Base-by-base conservation (phyloP, 768 basidiomycete genomes). In the Pisolithus orientalis region DNA sequence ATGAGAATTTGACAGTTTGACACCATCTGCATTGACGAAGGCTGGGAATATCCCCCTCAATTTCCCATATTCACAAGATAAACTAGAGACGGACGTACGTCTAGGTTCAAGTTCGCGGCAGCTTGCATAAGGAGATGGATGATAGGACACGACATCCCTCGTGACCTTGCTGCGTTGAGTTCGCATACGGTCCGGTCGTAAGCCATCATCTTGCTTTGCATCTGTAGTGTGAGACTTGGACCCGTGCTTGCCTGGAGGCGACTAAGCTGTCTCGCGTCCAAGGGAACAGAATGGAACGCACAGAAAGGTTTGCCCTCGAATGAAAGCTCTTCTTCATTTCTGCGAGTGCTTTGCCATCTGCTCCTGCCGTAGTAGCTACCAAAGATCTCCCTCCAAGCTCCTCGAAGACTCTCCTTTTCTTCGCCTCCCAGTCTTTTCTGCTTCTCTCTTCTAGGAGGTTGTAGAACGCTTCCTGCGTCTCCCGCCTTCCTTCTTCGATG, bases 151-250 rank as follows among this genome's bases (percentile, higher is more conserved):
- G 85, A 90, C 5, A 76, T 82, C 16, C 82, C 85, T 3, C 84
- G 80, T 16, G 85, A 70, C 40, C 93, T 75, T 1, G 88, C 80
- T 38, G 75, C 68, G 71, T 96, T 94, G 47, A 97, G 72, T 24
- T 90, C 83, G 6, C 79, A 74, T 40, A 97, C 74, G 31, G 89
- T 84, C 45, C 83, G 82, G 72, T 94, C 90, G 66, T 97, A 99
- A 11, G 83, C 85, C 87, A 97, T 91, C 94, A 97, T 94, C 70
- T 90, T 90, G 69, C 79, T 83, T 67, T 94, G 93, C 85, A 88
- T 88, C 63, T 90, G 87, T 39, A 89, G 66, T 13, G 77, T 82
- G 21, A 85, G 69, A 53, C 76, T 82, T 1, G 85, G 82, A 1
- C 76, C 72, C 1, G 74, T 69, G 50, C 72, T 72, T 42, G 76